Base-by-base conservation (phyloP, 768 basidiomycete species). In the Melanogaster broomeanus region DNA sequence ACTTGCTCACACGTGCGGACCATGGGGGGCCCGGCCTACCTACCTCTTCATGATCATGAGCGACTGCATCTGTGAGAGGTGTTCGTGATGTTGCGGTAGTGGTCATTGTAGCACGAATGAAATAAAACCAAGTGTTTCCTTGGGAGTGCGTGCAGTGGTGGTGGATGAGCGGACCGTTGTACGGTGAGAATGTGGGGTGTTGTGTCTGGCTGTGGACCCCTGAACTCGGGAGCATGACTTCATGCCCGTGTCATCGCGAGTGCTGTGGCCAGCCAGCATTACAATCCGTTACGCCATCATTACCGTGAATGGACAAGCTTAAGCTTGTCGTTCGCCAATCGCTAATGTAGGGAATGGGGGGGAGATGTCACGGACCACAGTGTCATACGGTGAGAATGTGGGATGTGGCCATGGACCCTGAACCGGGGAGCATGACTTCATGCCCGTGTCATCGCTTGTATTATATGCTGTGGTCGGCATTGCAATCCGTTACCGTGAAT, bases 21-120 rank as follows among this genome's bases (percentile, higher is more conserved):
- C 5, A 22, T 21, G 4, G 3, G 34, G 2, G 45, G n/a, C n/a
- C n/a, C n/a, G n/a, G n/a, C n/a, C n/a, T n/a, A n/a, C 55, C 40
- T 40, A 77, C 78, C 72, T 79, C 79, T 45, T 74, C 65, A 46
- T 81, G 78, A 49, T 80, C 78, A 46, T 77, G 72, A 57, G 76
- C 77, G 61, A 80, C 72, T 12, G 77, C 72, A 1, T 71, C 67
- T 13, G 66, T 77, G 21, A 79, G 18, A 37, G 35, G 35, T 10
- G 35, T 37, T 2, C 1, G 60, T 8, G 43, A 15, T 45, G 11
- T 38, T 11, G 9, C 30, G 30, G 30, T 30, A 10, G 42, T 44
- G 15, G 25, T 19, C 50, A 51, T 51, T 28, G 50, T 33, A 18
- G 18, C 35, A 18, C 18, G n/a, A 7, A 37, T 6, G 16, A 37